A percentile compares a stretch with the other conserved stretches of the same genome.
phyloP scores from a whole-genome alignment of 257 asterid genomes.

The Schizonepeta tenuifolia region DNA sequence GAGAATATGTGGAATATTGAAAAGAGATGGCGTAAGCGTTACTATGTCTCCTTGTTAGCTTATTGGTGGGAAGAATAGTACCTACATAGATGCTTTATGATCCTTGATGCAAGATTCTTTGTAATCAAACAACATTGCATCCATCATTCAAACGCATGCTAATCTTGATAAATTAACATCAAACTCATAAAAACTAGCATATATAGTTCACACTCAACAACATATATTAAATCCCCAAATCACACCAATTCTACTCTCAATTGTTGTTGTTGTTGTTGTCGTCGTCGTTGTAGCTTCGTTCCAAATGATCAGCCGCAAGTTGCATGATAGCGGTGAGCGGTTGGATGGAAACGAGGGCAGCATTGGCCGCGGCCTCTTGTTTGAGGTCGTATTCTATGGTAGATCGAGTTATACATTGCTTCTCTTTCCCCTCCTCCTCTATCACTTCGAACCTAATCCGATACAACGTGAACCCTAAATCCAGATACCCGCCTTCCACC shows the following conservation, averaged over 20 bases:
- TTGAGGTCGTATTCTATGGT: slow-evolving; percentile 60
- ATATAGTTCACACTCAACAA: too few species aligned
- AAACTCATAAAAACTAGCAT: too few species aligned
- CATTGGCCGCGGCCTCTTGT: slow-evolving; percentile 54
- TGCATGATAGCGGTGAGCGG: slow-evolving; percentile 47
- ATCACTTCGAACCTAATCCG: slow-evolving; percentile 52
- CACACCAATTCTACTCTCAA: not conserved
- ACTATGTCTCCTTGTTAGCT: too few species aligned
- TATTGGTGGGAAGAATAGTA: too few species aligned
- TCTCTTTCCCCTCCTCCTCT: slow-evolving; percentile 39
- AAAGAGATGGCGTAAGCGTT: too few species aligned
- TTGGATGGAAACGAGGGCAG: slow-evolving; percentile 48
- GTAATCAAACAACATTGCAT: too few species aligned
- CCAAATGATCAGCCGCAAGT: slow-evolving; percentile 42
- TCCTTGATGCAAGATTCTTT: too few species aligned
- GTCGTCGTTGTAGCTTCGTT: slow-evolving; percentile 17
- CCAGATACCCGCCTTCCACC: slow-evolving; percentile 67
- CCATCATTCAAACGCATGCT: too few species aligned
- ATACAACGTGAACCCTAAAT: slow-evolving; percentile 50
- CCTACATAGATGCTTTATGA: too few species aligned
- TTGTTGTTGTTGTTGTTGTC: not conserved
- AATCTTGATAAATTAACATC: too few species aligned
- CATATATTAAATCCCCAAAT: too few species aligned
- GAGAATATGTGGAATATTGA: too few species aligned
- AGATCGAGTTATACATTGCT: slow-evolving; percentile 50